Conservation (phyloP, 1,284 basidiomycete species). For the Leccinum discolor region DNA sequence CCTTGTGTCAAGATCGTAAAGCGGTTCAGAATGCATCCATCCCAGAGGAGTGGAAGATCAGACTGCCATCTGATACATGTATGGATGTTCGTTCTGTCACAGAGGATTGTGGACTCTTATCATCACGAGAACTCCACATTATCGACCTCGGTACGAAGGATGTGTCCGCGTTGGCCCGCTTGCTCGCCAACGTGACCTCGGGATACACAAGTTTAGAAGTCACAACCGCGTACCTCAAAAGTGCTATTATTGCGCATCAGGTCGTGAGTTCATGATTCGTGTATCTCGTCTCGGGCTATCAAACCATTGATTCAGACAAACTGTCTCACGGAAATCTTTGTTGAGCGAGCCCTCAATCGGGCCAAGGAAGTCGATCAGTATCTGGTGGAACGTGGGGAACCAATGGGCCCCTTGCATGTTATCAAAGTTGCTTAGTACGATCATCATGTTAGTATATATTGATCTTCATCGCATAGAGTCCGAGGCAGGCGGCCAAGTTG, state of each 20-base stretch:
- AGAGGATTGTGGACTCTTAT: constrained; percentile 59
- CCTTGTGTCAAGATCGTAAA: constrained; percentile 22
- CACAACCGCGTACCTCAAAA: constrained; percentile 76
- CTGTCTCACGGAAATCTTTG: constrained; percentile 71
- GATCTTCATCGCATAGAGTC: no score
- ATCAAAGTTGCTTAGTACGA: no score
- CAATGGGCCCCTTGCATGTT: constrained; percentile 38
- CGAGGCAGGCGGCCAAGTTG: no score
- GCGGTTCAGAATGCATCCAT: constrained; percentile 24
- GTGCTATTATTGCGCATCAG: constrained; percentile 82
- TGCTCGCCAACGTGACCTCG: constrained; percentile 41
- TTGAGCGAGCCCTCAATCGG: constrained; percentile 56
- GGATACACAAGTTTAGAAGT: constrained; percentile 60
- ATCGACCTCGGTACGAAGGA: constrained; percentile 51
- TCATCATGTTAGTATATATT: no score
- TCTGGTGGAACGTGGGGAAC: constrained; percentile 29
- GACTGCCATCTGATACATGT: constrained; percentile 40
- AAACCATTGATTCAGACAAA: constrained; percentile 45
- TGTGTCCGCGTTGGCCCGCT: constrained; percentile 20
- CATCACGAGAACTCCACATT: constrained; percentile 63
- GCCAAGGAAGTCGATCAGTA: constrained; percentile 62
- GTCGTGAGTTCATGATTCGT: constrained; percentile 48
- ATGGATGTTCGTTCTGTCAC: constrained; percentile 62
- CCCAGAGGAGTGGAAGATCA: constrained; percentile 24
- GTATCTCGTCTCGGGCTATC: background rate